Evolutionary conservation across 192 early-diverging fungal genomes (phyloP).

Genomic region (Backusella australiensis): DNA sequence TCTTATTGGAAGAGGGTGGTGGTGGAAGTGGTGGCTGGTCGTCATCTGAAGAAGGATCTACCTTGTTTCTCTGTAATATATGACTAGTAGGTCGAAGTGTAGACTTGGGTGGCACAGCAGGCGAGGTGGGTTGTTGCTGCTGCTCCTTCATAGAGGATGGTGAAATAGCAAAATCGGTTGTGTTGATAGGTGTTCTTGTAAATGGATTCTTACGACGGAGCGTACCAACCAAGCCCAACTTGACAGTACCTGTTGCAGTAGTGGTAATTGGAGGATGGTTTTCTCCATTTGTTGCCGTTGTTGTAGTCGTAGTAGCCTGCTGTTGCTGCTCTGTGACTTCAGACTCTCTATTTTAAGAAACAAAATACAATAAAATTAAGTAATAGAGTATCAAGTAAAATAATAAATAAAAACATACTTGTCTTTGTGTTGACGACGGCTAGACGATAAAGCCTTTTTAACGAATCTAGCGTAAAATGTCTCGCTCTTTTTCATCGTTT

Average conservation of each 20-base stretch:
- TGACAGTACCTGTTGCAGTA: background rate
- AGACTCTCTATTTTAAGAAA: background rate
- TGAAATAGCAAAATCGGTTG: constrained; percentile 9
- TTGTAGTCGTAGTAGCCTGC: background rate
- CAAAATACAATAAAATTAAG: background rate
- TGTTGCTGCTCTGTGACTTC: background rate
- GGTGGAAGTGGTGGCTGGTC: background rate
- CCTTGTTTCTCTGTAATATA: constrained; percentile 15
- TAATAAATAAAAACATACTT: constrained; percentile 6
- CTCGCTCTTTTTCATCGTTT: constrained; percentile 24
- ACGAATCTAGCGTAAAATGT: constrained; percentile 26
- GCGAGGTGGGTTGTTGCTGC: background rate
- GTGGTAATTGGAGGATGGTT: background rate
- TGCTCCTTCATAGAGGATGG: constrained; percentile 1
- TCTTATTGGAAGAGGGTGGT: background rate
- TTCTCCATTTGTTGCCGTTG: background rate
- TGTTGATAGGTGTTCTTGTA: constrained; percentile 12
- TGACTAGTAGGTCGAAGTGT: constrained; percentile 22
- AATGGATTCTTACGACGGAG: constrained; percentile 33
- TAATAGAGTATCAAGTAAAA: background rate
- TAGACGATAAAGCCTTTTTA: constrained; percentile 19
- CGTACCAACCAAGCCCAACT: constrained; percentile 14
- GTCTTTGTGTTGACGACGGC: constrained; percentile 13
- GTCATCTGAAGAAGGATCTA: constrained; percentile 12
- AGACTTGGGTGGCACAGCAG: constrained; percentile 16